Base-by-base conservation (phyloP, 1,284 basidiomycete genomes). In the Cystobasidiaceae sp. region DNA sequence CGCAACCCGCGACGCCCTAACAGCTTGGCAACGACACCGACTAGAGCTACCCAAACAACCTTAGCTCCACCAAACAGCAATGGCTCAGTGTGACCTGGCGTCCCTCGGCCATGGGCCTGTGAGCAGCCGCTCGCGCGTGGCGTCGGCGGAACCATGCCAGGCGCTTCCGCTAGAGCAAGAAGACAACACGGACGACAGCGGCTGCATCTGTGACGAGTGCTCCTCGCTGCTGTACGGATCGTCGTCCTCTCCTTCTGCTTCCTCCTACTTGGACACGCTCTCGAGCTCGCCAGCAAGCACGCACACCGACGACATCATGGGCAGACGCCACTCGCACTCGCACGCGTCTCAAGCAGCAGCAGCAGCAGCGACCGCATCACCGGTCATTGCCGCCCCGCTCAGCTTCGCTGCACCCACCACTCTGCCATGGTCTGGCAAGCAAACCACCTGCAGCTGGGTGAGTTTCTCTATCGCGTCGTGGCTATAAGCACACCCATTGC, bases 361-460 rank as follows among this genome's bases (percentile, higher is more conserved):
- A n/a, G n/a, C 50, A 52, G 25, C 46, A 49, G 8, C 4, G 4
- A 41, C n/a, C n/a, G n/a, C n/a, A n/a, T n/a, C n/a, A n/a, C n/a
- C n/a, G n/a, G n/a, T n/a, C n/a, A n/a, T n/a, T n/a, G n/a, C n/a
- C n/a, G n/a, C n/a, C n/a, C n/a, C n/a, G n/a, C n/a, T n/a, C n/a
- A n/a, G n/a, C 4, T n/a, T 21, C 1, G 50, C 37, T 39, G 19
- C 9, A 2, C 11, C 13, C 6, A 17, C 11, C 11, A 13, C 50
- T 39, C 17, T 32, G 25, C 50, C 50, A 7, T 52, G 50, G 50
- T 37, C 50, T n/a, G n/a, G n/a, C n/a, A n/a, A n/a, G 3, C 37
- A 52, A 52, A 52, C 33, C 50, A 32, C 37, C 32, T 39, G 50
- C 50, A 25, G 32, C n/a, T 52, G 50, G 50, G 50, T 52, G 50